Percentiles rank a stretch among this genome's conserved stretches.
phyloP scores from a whole-genome alignment of 768 basidiomycete genomes.

The Pholiota conissans region DNA sequence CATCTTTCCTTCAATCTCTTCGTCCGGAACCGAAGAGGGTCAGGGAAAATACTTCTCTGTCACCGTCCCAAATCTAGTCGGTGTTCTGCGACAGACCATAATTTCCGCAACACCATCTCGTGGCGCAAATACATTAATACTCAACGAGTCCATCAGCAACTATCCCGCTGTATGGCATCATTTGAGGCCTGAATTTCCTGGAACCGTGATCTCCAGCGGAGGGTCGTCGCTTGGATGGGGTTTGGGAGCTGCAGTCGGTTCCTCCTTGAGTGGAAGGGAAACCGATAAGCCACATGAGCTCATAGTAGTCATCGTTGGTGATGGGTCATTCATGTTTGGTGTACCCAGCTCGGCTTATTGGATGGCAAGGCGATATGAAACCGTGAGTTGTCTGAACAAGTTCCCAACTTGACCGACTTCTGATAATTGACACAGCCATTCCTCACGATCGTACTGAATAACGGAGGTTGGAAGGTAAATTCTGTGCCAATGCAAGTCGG shows the following conservation, averaged over 20 bases:
- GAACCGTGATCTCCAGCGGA: slow-evolving; percentile 55
- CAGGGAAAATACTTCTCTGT: slow-evolving; percentile 14
- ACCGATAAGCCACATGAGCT: slow-evolving; percentile 43
- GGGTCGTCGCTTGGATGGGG: slow-evolving; percentile 72
- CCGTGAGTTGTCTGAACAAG: slow-evolving; percentile 38
- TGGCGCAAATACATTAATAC: slow-evolving; percentile 41
- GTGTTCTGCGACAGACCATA: slow-evolving; percentile 44
- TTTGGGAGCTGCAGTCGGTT: slow-evolving; percentile 64
- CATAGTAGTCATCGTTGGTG: slow-evolving; percentile 61
- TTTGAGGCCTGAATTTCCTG: slow-evolving; percentile 50
- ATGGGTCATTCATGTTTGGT: slow-evolving; percentile 69
- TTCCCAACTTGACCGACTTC: neutral
- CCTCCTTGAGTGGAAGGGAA: slow-evolving; percentile 41
- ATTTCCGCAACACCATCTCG: slow-evolving; percentile 34
- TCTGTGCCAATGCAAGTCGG: neutral
- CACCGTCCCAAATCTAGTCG: slow-evolving; percentile 50
- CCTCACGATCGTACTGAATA: slow-evolving; percentile 69
- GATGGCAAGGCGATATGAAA: slow-evolving; percentile 70
- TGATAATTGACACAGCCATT: slow-evolving; percentile 53
- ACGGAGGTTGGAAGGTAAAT: slow-evolving; percentile 63
- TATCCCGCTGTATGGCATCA: slow-evolving; percentile 57
- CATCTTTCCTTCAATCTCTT: neutral
- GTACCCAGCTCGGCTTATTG: slow-evolving; percentile 68
- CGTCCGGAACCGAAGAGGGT: slow-evolving; percentile 9
- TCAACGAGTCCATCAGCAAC: slow-evolving; percentile 68